phyloP scores from a whole-genome alignment of 202 grass and related monocot genomes.

The Thinopyrum obtusiflorum region DNA sequence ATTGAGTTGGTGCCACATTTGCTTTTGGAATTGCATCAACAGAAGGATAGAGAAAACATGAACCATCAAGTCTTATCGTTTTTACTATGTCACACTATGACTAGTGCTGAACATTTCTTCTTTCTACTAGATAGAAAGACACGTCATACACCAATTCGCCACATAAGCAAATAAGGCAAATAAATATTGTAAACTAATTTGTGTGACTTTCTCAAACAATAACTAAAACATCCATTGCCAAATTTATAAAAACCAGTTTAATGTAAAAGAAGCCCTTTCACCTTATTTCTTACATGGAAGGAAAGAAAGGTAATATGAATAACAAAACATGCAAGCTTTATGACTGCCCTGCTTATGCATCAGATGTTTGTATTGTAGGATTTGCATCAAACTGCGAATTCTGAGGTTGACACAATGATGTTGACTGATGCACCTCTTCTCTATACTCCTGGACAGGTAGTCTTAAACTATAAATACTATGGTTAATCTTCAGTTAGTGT shows the following conservation, averaged over 20 bases:
- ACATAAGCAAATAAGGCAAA: not conserved
- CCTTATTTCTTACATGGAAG: slow-evolving; percentile 16
- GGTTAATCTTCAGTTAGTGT: slow-evolving; percentile 3
- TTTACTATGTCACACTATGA: not conserved
- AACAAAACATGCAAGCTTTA: slow-evolving; percentile 2
- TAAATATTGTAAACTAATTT: not conserved
- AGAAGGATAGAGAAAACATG: slow-evolving; percentile 5
- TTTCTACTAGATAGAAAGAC: not conserved
- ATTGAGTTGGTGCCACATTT: not conserved
- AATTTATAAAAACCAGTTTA: not conserved
- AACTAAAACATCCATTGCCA: not conserved
- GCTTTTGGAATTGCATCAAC: slow-evolving; percentile 1
- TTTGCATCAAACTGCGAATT: slow-evolving; percentile 51
- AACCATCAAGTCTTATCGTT: not conserved
- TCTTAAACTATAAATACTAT: slow-evolving; percentile 22
- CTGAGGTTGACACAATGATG: slow-evolving; percentile 82
- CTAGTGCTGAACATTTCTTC: not conserved
- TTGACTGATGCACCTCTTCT: slow-evolving; percentile 93
- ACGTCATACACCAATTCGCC: not conserved
- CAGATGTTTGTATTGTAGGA: slow-evolving; percentile 55
- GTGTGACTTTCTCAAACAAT: not conserved
- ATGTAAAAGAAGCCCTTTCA: not conserved
- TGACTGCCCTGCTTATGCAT: slow-evolving; percentile 22
- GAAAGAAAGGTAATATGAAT: slow-evolving; percentile 7
- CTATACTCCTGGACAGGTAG: slow-evolving; percentile 87